Conservation (phyloP, 1,139 yeast genomes). For the Blastobotrys raffinosifermentans region DNA sequence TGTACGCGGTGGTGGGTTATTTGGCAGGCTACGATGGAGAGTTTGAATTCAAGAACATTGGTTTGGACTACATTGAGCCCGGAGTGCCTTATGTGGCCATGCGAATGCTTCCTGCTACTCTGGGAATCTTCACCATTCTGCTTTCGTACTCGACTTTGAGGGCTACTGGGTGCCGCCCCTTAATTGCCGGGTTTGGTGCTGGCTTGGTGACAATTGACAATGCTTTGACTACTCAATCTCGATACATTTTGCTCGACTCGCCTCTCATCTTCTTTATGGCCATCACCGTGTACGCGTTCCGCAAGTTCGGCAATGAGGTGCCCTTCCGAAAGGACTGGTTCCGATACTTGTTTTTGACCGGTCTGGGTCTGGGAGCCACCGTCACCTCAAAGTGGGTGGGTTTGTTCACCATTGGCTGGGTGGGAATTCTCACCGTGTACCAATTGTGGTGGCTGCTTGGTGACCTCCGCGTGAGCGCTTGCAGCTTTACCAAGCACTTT, state of each 20-base stretch:
- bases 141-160: slow-evolving; percentile 76
- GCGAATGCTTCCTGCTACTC: slow-evolving; percentile 79
- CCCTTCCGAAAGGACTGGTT: slow-evolving; percentile 72
- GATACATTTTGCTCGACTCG: slow-evolving; percentile 84
- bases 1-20: slow-evolving; percentile 89
- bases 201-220: slow-evolving; percentile 72
- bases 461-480: slow-evolving; percentile 61
- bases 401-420: slow-evolving; percentile 88
- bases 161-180: slow-evolving; percentile 80
- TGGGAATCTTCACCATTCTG: slow-evolving; percentile 76
- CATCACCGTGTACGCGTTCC: slow-evolving; percentile 70
- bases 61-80: slow-evolving; percentile 67
- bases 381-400: slow-evolving; percentile 96
- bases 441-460: slow-evolving; percentile 88
- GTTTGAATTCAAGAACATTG: slow-evolving; percentile 87
- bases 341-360: slow-evolving; percentile 64
- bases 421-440: slow-evolving; percentile 66
- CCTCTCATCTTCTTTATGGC: slow-evolving; percentile 92
- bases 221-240: slow-evolving; percentile 79
- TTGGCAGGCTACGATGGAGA: slow-evolving; percentile 82
- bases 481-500: slow-evolving; percentile 48
- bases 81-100: slow-evolving; percentile 82
- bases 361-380: slow-evolving; percentile 82
- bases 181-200: slow-evolving; percentile 63
- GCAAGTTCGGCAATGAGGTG: slow-evolving; percentile 70